A percentile compares a stretch with the other conserved stretches of the same genome.
These are phyloP conservation scores for Yamadazyma endophytica DNA, from an alignment of 805 yeast genomes.

Conservation along the genomic window DNA sequence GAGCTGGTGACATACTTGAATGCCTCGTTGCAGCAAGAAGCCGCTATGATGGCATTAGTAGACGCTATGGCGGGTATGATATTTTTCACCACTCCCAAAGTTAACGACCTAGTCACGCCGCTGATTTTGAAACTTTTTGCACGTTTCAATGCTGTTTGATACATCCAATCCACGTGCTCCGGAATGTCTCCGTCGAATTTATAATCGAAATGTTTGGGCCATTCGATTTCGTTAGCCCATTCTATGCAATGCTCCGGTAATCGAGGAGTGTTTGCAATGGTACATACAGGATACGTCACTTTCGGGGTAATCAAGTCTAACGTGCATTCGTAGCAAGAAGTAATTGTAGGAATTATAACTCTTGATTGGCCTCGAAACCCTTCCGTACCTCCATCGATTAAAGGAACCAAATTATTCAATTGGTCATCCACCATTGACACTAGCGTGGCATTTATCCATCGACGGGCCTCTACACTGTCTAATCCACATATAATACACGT, in stretches of 20 bases:
- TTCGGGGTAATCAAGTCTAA: conserved; percentile 64
- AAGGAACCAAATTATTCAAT: conserved; percentile 26
- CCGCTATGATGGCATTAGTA: conserved; percentile 89
- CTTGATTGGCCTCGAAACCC: conserved; percentile 91
- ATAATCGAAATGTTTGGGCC: conserved; percentile 54
- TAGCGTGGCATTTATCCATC: conserved; percentile 78
- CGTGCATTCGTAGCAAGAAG: conserved; percentile 93
- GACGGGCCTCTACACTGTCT: conserved; percentile 83
- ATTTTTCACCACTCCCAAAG: conserved; percentile 85
- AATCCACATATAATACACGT: conserved; percentile 78
- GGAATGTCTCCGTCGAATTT: conserved; percentile 67
- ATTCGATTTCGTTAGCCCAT: conserved; percentile 75
- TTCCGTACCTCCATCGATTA: conserved; percentile 95
- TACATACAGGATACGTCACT: conserved; percentile 81
- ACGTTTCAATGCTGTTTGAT: conserved; percentile 48
- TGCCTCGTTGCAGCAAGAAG: conserved; percentile 82
- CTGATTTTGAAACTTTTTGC: conserved; percentile 63
- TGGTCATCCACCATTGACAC: conserved; percentile 57
- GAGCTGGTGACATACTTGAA: conserved; percentile 72
- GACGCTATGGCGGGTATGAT: conserved; percentile 94
- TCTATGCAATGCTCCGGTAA: conserved; percentile 92
- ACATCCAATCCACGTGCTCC: conserved; percentile 63
- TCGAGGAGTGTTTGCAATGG: conserved; percentile 92
- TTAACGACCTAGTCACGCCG: conserved; percentile 69
- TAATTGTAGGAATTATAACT: conserved; percentile 76